Evolutionary conservation across 2,329 filamentous ascomycete genomes (phyloP).

Genomic region (Botryotinia convoluta): DNA sequence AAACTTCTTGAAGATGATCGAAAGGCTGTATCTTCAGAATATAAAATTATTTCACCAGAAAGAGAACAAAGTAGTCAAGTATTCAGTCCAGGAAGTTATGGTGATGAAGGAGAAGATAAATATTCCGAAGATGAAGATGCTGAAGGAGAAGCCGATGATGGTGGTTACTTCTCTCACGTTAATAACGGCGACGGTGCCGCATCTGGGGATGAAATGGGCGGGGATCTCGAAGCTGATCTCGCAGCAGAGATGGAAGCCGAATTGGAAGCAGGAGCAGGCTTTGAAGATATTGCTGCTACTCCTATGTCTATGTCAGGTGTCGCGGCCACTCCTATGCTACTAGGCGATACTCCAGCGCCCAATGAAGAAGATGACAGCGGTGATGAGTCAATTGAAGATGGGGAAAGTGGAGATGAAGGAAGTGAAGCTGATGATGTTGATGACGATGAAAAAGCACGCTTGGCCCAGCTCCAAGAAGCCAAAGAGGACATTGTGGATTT

Average conservation of each 20-base stretch:
- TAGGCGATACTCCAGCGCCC: conserved; percentile 32
- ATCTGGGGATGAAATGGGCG: conserved; percentile 39
- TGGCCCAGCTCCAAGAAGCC: conserved; percentile 47
- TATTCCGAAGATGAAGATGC: conserved; percentile 41
- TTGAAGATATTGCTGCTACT: conserved; percentile 38
- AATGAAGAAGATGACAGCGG: conserved; percentile 37
- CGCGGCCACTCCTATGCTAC: conserved; percentile 30
- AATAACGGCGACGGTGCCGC: conserved; percentile 26
- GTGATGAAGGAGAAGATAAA: conserved; percentile 38
- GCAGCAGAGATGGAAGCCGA: conserved; percentile 29
- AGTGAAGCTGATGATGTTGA: conserved; percentile 46
- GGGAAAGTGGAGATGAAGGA: conserved; percentile 47
- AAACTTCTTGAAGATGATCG: conserved; percentile 49
- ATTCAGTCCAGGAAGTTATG: conserved; percentile 27
- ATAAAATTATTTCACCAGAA: conserved; percentile 43
- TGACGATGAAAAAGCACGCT: conserved; percentile 49
- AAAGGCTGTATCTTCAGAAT: conserved; percentile 42
- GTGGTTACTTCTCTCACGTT: conserved; percentile 37
- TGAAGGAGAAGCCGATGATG: conserved; percentile 41
- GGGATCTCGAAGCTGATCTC: conserved; percentile 41
- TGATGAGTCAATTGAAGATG: conserved; percentile 46
- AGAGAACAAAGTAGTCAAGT: conserved; percentile 33
- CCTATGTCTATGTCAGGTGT: conserved; percentile 35
- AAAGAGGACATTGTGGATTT: conserved; percentile 55
- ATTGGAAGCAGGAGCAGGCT: conserved; percentile 31